Percentiles rank a stretch among this genome's conserved stretches.
Conservation (phyloP, 495 filamentous ascomycete species). For the Aspergillus funiculosus region DNA sequence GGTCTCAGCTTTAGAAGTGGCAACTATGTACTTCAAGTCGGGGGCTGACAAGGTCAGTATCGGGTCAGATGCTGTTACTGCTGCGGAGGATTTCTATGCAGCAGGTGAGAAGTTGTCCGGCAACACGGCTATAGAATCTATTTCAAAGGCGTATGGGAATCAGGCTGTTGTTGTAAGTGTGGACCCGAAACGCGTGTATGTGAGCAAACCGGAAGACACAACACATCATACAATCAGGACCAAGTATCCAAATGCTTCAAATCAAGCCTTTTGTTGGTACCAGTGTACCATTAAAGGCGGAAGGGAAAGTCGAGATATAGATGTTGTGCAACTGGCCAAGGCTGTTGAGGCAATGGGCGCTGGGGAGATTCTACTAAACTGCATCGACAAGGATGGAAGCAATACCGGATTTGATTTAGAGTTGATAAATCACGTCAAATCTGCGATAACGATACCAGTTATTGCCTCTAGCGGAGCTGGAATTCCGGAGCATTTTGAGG, state of each 20-base stretch:
- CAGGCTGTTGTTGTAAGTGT: conserved; percentile 96
- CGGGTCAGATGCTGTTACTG: conserved; percentile 87
- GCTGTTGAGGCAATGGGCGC: conserved; percentile 96
- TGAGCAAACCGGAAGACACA: conserved; percentile 64
- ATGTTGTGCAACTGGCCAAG: conserved; percentile 77
- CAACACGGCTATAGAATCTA: conserved; percentile 87
- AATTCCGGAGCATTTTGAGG: conserved; percentile 79
- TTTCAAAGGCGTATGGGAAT: conserved; percentile 88
- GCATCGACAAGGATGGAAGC: conserved; percentile 94
- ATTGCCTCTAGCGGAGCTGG: conserved; percentile 94
- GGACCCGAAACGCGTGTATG: conserved; percentile 87
- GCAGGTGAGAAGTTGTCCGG: conserved; percentile 62
- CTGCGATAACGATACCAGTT: conserved; percentile 78
- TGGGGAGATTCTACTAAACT: conserved; percentile 92
- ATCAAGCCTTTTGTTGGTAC: conserved; percentile 90
- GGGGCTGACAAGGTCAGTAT: conserved; percentile 99
- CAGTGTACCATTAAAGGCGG: conserved; percentile 96
- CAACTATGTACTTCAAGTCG: conserved; percentile 94
- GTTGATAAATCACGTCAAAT: conserved; percentile 81
- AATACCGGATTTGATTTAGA: conserved; percentile 95
- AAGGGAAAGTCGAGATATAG: conserved; percentile 81
- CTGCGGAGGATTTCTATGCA: conserved; percentile 82
- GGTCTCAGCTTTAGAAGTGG: conserved; percentile 82
- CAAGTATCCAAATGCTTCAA: conserved; percentile 58
- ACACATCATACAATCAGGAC: conserved; percentile 74